Conservation (phyloP, 225 moss, liverwort and hornwort species). For the Asterella californica region DNA sequence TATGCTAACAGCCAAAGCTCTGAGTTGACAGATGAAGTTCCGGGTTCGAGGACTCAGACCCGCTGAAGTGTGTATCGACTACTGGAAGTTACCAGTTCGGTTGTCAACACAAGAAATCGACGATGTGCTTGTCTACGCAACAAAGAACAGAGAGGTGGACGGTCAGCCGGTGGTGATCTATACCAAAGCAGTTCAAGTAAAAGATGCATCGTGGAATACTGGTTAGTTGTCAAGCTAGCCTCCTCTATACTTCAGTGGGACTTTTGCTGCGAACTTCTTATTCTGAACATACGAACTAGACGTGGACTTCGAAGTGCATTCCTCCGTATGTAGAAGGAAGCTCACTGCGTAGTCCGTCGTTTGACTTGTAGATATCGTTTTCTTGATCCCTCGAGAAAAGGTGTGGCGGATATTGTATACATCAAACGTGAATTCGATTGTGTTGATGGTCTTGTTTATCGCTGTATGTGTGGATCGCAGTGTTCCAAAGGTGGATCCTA, state of each 20-base stretch:
- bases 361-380: background rate
- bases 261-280: background rate
- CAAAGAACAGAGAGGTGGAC: background rate
- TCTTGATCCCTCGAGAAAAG: background rate
- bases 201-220: background rate
- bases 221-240: background rate
- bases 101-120: background rate
- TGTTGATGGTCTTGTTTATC: no score
- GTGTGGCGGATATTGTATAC: background rate
- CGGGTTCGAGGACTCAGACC: background rate
- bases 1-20: background rate
- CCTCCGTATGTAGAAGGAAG: background rate
- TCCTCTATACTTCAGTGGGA: background rate
- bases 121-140: background rate
- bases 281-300: no score
- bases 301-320: background rate
- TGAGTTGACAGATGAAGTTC: background rate
- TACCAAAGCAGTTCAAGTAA: background rate
- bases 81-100: background rate
- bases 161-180: background rate
- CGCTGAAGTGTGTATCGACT: background rate
- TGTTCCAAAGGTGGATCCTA: background rate
- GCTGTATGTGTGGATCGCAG: background rate
- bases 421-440: background rate
- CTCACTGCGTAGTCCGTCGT: background rate